Evolutionary conservation across 2,329 filamentous ascomycete species (phyloP), one percentile per base, ranked within the genome.

Genomic region (Graphium sp.): DNA sequence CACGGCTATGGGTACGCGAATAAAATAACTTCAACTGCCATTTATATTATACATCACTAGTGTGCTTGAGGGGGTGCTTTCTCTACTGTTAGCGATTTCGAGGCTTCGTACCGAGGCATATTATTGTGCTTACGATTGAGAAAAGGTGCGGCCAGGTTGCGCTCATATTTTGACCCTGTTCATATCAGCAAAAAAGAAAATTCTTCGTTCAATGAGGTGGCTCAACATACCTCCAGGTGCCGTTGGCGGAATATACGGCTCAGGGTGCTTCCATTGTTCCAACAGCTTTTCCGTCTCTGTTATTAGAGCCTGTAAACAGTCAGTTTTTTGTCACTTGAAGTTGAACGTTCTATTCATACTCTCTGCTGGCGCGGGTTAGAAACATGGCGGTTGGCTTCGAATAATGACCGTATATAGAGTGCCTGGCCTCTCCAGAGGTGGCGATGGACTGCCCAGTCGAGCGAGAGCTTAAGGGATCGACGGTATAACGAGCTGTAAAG

Each of bases 201-300:
- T 12, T 10, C 5, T 14, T 13, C 12, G 18, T 12, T 17, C 9
- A 24, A 25, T 8, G 22, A 9, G 18, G 12, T 11, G 22, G 13
- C 12, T 15, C 4, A 11, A 46, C 67, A 38, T 60, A 89, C 87
- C 89, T 66, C 89, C 89, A 8, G 89, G 89, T 22, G 89, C 87
- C 23, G 83, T 92, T 10, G 89, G 89, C 39, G 77, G 71, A 41
- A 70, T 63, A 51, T 93, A 95, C 18, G 89, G 85, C 51, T 98
- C 89, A 4, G 89, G 89, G 48, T 98, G 89, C 59, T 95, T 95
- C 87, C 87, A 98, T 53, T 76, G 80, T 45, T 89, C 73, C 37
- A 98, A 60, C 34, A 94, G 50, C 41, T 77, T 77, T 53, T 95
- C 85, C 5, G 89, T 87, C 57, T 94, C 84, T 36, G 74, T 70